Evolutionary conservation across 2,329 filamentous ascomycete genomes (phyloP), one percentile per base, ranked within the genome.

Genomic region (Fusarium circinatum): DNA sequence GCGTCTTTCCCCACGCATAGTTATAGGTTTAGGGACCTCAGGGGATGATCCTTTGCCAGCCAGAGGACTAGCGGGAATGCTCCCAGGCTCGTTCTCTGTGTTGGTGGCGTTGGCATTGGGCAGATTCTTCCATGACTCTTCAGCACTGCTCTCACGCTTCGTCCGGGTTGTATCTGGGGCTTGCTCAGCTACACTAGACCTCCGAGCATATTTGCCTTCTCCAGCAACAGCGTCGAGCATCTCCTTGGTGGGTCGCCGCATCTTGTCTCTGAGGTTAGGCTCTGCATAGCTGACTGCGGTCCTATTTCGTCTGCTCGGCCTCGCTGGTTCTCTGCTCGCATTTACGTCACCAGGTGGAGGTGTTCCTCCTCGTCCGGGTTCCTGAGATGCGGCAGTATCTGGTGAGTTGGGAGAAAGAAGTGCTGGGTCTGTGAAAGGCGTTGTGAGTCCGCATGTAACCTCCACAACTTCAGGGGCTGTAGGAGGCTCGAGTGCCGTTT

Each of bases 201-300:
- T 81, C 56, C 85, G 79, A 73, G 86, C 65, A 66, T 86, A 85
- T 78, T 87, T 90, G 38, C 87, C 88, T 75, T 92, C 89, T n/a
- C 89, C 90, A 17, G 88, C 83, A 20, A 96, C 93, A 3, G 93
- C 93, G 80, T 95, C 93, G 41, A 92, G 89, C 15, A 95, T 82
- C 73, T 94, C 90, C 79, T 94, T 94, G 3, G 92, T 93, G 28
- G 94, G 93, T 67, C 94, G 89, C 66, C 94, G 89, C 93, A 96
- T 95, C 83, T 96, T 96, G 79, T 92, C 92, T 70, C 92, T 88
- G 47, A 96, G 85, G 77, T 93, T 96, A 3, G 94, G 94, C 80
- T 96, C 93, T 17, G 93, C 92, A 80, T 96, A 96, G 84, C 93
- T 96, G 70, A 96, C 89, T 56, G 90, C 87, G 17, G 89, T 84